Base-by-base conservation (phyloP, 805 yeast genomes). In the Priceomyces castillae region DNA sequence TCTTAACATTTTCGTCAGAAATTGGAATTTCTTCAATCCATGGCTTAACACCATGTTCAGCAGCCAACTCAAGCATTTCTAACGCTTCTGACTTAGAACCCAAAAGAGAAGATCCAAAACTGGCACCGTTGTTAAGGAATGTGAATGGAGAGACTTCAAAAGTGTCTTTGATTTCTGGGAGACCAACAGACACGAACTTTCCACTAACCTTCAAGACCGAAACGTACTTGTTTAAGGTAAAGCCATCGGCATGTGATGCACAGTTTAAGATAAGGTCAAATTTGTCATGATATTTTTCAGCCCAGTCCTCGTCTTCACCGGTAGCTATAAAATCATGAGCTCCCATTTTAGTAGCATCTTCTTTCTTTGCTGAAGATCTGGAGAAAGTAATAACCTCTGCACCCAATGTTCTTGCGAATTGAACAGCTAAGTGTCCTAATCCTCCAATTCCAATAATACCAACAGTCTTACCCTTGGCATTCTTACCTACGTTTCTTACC, bases 381-480 rank as follows among this genome's bases (percentile, higher is more conserved):
- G 84, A 76, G 50, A 81, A 64, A n/a, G 81, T 80, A 41, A 67
- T 68, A 16, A 80, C 84, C 46, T 79, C 81, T 19, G 84, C 82
- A 25, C 86, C 87, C 51, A 81, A 56, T 4, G 85, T 85, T 48
- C 68, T 68, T 34, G 86, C 82, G 49, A 77, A 77, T 58, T 73
- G 71, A 42, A 82, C 59, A n/a, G 76, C 82, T 70, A 80, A 70
- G 66, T 80, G 83, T 38, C 87, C 87, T 44, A 82, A 71, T 26
- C 87, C 87, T 40, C 87, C 87, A 46, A 82, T 71, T 42, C 86
- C 86, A 44, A 77, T 73, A 44, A 82, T 63, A 34, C 83, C 86
- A 40, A 82, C 83, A 36, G 65, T 72, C 37, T 69, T 68, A 17
- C 73, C 70, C 4, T 50, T 41, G 25, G 47, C 50, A 35, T 48